Base-by-base conservation (phyloP, 768 basidiomycete genomes). In the Pulveroboletus frians region DNA sequence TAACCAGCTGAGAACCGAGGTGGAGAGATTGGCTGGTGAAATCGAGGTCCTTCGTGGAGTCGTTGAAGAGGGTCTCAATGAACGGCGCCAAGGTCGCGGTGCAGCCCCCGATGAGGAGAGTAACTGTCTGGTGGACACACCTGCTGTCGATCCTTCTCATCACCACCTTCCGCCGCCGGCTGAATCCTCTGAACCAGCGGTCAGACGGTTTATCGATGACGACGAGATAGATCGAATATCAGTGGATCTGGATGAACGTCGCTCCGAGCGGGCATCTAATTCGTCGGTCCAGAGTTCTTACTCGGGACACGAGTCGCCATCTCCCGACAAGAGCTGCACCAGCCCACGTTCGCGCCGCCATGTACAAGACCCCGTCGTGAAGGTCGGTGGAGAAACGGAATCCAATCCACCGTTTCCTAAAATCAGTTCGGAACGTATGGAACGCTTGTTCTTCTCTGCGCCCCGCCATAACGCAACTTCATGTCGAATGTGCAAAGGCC, bases 31-130 rank as follows among this genome's bases (percentile, higher is more conserved):
- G 5, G 84, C 80, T 0, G 83, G 83, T 4, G 92, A 98, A 67
- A 88, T 97, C 2, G 86, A 88, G 51, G 85, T 90, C 3, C 73
- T 96, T n/a, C 73, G 87, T 10, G 85, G 83, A 1, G 85, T 93
- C 0, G 89, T 97, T 1, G 88, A 94, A 65, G 85, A 89, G 50
- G 91, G 91, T 4, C 72, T 96, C 46, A 79, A 83, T 52, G 89
- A 91, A 54, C 68, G 92, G 23, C 70, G 85, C 34, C 67, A 73
- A 34, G 73, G 72, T 3, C 69, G 83, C 51, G 83, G 86, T 45
- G 56, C 63, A 20, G 50, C 52, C 27, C 36, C 17, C 15, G 49
- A 50, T 21, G 52, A 60, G 6, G 44, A 48, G 20, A 45, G 31
- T 26, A 45, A 43, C 10, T 37, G 31, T 46, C 20, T 15, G 31